Evolutionary conservation across 495 filamentous ascomycete genomes (phyloP).

Genomic region (Cercophora samala): DNA sequence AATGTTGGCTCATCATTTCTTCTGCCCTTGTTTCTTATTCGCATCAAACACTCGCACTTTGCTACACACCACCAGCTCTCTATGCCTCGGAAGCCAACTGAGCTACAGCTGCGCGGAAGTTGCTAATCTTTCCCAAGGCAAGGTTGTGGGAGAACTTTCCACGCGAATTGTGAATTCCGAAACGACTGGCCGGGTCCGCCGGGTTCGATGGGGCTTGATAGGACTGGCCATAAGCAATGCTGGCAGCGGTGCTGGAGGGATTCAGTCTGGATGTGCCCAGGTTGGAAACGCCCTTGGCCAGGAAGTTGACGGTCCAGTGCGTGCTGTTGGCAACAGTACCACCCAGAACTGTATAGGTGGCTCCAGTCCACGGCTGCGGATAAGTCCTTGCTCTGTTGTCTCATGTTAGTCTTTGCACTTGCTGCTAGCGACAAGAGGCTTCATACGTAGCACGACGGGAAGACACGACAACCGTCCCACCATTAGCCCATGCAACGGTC

Average conservation of each 20-base stretch:
- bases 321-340: constrained; percentile 32
- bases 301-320: constrained; percentile 38
- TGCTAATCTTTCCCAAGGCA: constrained; percentile 35
- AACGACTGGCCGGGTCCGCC: constrained; percentile 34
- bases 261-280: constrained; percentile 37
- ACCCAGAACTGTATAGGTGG: constrained; percentile 30
- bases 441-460: constrained; percentile 30
- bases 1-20: too few relatives aligned
- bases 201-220: constrained; percentile 31
- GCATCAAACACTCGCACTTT: too few relatives aligned
- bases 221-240: constrained; percentile 42
- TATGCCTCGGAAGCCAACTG: constrained; percentile 15
- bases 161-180: constrained; percentile 41
- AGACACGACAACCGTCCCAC: constrained; percentile 27
- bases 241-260: constrained; percentile 36
- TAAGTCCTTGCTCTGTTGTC: constrained; percentile 28
- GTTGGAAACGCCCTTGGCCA: constrained; percentile 38
- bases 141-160: constrained; percentile 39
- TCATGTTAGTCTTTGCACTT: not conserved
- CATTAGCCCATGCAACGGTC: constrained; percentile 38
- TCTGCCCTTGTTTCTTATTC: too few relatives aligned
- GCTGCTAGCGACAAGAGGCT: not conserved
- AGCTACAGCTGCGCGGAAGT: constrained; percentile 36
- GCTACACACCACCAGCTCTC: too few relatives aligned
- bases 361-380: constrained; percentile 26